A percentile compares a stretch with the other conserved stretches of the same genome.
These are phyloP conservation scores for Fusarium illudens DNA, from an alignment of 2,329 filamentous ascomycete genomes.

Conservation along the genomic window DNA sequence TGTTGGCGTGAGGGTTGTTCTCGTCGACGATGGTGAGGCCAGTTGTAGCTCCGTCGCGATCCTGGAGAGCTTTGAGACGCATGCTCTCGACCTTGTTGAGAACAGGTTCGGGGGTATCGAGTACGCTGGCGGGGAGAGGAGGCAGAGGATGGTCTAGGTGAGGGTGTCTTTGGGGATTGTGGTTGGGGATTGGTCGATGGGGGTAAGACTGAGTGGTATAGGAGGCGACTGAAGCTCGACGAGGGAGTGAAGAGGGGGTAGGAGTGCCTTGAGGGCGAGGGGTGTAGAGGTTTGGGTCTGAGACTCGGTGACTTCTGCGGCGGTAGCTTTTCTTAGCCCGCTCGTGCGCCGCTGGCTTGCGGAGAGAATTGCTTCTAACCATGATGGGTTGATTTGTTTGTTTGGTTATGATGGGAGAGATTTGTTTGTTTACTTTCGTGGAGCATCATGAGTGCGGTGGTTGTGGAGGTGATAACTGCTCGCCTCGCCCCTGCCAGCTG, in stretches of 20 bases:
- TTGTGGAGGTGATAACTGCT: not conserved
- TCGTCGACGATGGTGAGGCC: slow-evolving; percentile 6
- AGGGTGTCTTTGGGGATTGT: not conserved
- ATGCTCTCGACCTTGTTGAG: slow-evolving; percentile 16
- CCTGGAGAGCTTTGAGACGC: slow-evolving; percentile 7
- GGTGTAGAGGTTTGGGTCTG: not conserved
- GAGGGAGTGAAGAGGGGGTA: not conserved
- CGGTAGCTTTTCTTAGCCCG: not conserved
- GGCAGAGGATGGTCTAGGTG: not conserved
- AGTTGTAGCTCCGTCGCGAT: not conserved
- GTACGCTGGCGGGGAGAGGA: not conserved
- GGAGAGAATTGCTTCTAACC: not conserved
- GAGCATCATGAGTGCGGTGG: too few species aligned
- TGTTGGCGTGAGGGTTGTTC: not conserved
- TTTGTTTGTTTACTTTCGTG: not conserved
- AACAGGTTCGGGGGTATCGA: not conserved
- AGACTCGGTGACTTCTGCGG: not conserved
- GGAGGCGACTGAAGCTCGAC: not conserved
- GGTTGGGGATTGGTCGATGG: not conserved
- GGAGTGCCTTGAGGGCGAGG: not conserved
- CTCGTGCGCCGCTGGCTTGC: not conserved
- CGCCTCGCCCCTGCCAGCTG: not conserved
- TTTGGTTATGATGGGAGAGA: not conserved
- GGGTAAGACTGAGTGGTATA: not conserved
- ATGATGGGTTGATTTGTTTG: not conserved